A percentile compares a stretch with the other conserved stretches of the same genome.
Conservation (phyloP, 768 basidiomycete species). For the Cyathus striatus region DNA sequence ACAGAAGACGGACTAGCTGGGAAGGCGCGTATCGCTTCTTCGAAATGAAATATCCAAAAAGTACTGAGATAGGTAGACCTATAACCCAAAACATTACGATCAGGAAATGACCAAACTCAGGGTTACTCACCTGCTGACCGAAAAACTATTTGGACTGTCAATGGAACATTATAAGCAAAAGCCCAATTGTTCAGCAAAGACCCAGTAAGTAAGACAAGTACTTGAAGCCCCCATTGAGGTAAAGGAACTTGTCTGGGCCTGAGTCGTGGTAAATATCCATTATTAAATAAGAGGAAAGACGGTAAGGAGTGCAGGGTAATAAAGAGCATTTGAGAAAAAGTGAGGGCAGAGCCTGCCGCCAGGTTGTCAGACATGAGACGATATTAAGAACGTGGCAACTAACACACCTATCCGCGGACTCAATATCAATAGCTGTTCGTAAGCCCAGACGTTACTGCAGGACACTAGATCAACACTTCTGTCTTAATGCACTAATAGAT, state of each 20-base stretch:
- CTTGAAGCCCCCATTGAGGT: conserved; percentile 63
- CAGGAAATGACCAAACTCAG: neutral
- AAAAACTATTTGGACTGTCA: conserved; percentile 80
- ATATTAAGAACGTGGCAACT: too few relatives aligned
- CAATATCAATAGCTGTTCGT: conserved; percentile 67
- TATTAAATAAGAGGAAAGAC: conserved; percentile 45
- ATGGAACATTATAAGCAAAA: conserved; percentile 69
- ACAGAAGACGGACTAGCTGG: conserved; percentile 60
- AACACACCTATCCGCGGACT: conserved; percentile 63
- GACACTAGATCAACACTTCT: too few relatives aligned
- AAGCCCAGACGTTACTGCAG: conserved; percentile 69
- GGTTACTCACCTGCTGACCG: conserved; percentile 63
- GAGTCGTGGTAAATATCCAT: conserved; percentile 39
- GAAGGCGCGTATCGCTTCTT: conserved; percentile 51
- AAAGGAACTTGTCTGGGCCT: conserved; percentile 69
- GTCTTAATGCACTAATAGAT: too few relatives aligned
- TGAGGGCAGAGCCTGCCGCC: conserved; percentile 83
- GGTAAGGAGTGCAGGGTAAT: conserved; percentile 66
- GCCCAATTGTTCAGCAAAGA: conserved; percentile 80
- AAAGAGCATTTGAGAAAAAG: conserved; percentile 81
- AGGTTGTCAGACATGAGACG: too few relatives aligned
- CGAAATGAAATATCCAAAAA: conserved; percentile 58
- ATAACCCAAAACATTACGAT: conserved; percentile 3
- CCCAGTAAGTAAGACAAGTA: conserved; percentile 58
- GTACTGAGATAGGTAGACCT: conserved; percentile 78